Conservation (phyloP, 129 eudicot genomes). For the Lonicera japonica region DNA sequence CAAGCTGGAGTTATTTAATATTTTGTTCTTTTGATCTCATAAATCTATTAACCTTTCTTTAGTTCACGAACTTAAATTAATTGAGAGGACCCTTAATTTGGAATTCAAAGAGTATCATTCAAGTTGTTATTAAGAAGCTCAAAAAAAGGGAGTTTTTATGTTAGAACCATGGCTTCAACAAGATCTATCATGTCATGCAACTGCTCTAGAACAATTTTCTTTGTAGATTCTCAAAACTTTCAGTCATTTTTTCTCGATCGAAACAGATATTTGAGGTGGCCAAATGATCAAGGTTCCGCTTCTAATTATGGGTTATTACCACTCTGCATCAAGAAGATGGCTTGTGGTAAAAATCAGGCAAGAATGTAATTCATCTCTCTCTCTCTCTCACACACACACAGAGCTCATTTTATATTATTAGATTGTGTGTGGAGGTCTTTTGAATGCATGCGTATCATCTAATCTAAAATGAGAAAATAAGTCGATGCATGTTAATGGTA, state of each 20-base stretch:
- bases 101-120: neutral
- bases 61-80: neutral
- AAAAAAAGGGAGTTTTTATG: neutral
- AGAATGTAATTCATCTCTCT: slow-evolving; percentile 3
- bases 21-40: neutral
- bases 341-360: neutral
- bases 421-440: too few relatives aligned
- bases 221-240: neutral
- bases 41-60: neutral
- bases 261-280: neutral
- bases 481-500: too few relatives aligned
- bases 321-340: neutral
- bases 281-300: neutral
- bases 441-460: too few relatives aligned
- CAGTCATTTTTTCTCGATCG: neutral
- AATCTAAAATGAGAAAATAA: too few relatives aligned
- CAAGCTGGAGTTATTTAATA: too few relatives aligned
- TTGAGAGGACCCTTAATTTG: neutral
- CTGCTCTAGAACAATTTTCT: slow-evolving; percentile 3
- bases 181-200: neutral
- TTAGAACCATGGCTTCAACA: neutral
- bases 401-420: too few relatives aligned
- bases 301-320: slow-evolving; percentile 3
- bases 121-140: neutral
- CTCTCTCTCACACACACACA: too few relatives aligned